phyloP scores from a whole-genome alignment of 257 asterid genomes.

The Eucommia ulmoides region DNA sequence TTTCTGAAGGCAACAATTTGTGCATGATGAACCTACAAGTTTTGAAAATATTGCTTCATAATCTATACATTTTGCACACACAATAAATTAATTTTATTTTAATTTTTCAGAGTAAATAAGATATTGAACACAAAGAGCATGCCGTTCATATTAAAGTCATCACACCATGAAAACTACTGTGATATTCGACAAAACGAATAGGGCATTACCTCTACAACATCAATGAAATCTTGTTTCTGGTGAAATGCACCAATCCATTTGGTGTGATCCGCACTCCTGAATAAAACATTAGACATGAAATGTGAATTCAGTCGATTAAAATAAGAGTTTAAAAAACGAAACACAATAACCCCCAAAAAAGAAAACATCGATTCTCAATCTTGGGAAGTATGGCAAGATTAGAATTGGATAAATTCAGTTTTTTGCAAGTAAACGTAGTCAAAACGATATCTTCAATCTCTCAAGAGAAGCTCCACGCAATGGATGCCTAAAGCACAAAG shows the following conservation, averaged over 20 bases:
- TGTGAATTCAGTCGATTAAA: constrained; percentile 1
- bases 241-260: constrained; percentile 82
- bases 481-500: too few relatives aligned
- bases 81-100: too few relatives aligned
- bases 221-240: constrained; percentile 71
- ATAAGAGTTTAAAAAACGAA: too few relatives aligned
- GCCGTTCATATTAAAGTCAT: neutral
- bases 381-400: too few relatives aligned
- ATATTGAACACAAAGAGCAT: too few relatives aligned
- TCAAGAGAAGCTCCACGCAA: too few relatives aligned
- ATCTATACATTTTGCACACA: too few relatives aligned
- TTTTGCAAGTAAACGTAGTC: neutral
- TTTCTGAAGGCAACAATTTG: too few relatives aligned
- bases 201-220: constrained; percentile 82
- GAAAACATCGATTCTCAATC: neutral
- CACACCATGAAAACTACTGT: too few relatives aligned
- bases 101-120: too few relatives aligned
- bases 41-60: too few relatives aligned
- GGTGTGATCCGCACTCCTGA: constrained; percentile 88
- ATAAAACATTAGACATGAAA: constrained; percentile 7
- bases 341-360: neutral
- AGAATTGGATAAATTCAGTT: neutral
- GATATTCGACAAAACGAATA: neutral
- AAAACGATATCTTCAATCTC: neutral
- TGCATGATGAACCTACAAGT: too few relatives aligned